phyloP scores from a whole-genome alignment of 495 filamentous ascomycete species.

The Aspergillus asperescens region DNA sequence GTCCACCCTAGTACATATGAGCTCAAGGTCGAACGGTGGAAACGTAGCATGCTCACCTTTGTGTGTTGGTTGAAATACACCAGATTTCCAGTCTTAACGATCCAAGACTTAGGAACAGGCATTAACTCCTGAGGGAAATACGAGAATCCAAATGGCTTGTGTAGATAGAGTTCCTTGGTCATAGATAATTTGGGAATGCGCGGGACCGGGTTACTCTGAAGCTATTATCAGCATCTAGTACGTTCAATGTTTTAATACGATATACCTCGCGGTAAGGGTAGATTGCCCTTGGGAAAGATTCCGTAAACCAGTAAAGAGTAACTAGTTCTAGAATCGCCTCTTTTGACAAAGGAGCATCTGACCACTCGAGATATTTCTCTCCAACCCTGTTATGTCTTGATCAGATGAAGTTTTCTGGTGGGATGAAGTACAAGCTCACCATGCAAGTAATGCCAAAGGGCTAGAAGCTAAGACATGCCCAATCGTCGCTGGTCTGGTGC shows the following conservation, averaged over 20 bases:
- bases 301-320: constrained; percentile 62
- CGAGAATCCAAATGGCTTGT: constrained; percentile 57
- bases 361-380: constrained; percentile 64
- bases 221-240: not conserved
- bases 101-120: constrained; percentile 47
- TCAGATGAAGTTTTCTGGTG: not conserved
- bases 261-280: constrained; percentile 52
- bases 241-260: too few species aligned
- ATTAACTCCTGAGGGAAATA: constrained; percentile 52
- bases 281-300: constrained; percentile 51
- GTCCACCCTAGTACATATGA: constrained; percentile 35
- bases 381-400: constrained; percentile 47
- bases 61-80: constrained; percentile 34
- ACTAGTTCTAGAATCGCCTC: constrained; percentile 54
- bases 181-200: constrained; percentile 15
- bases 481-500: constrained; percentile 57
- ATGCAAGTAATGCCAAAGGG: constrained; percentile 60
- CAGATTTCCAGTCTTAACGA: constrained; percentile 44
- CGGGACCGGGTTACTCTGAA: constrained; percentile 20
- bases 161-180: constrained; percentile 33
- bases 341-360: constrained; percentile 46
- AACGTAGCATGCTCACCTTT: constrained; percentile 15
- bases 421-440: constrained; percentile 35
- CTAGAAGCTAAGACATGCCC: constrained; percentile 51
- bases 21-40: not conserved